Evolutionary conservation across 331 rosid species (phyloP), one percentile per base, ranked within the genome.

Genomic region (Rhamnella rubrinervis): DNA sequence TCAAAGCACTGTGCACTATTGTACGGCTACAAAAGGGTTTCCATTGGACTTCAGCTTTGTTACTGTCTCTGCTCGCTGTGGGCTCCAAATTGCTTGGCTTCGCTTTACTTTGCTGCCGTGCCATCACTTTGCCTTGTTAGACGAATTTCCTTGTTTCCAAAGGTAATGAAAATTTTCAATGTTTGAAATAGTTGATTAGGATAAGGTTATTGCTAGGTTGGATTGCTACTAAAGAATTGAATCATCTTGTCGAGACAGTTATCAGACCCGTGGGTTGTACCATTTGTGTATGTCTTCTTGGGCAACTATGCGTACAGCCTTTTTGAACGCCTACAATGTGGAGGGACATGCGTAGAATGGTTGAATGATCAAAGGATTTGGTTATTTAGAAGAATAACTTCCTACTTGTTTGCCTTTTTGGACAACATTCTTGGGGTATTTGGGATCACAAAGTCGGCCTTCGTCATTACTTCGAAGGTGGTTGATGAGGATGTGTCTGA

Each of bases 321-420:
- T 57, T 66, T 55, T 46, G 80, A 76, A 50, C 38, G 14, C 18
- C 1, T 55, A 12, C 1, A 17, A 47, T 68, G 57, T 12, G 80
- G 75, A 37, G 80, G 75, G n/a, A 76, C 80, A 59, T 35, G n/a
- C 18, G 17, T 20, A 28, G 80, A 68, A 49, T 76, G 75, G 80
- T 70, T 73, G 80, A 76, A 76, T 40, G 75, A 70, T 6, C 80
- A 53, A 44, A 76, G 79, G 26, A 73, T 74, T 8, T 75, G 77
- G 84, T 51, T 71, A 16, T 80, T 52, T 40, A 55, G 57, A 65
- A 79, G 83, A 65, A 31, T 61, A 13, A 40, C 66, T 38, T 61
- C 84, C 28, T 66, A 59, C 70, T 46, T 80, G 1, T 70, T 65
- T 20, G 80, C 55, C 35, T 47, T 70, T 69, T 23, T 70, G 3